Percentiles rank a stretch among this genome's conserved stretches.
Evolutionary conservation across 257 asterid species (phyloP).

Genomic region (Penstemon davidsonii): DNA sequence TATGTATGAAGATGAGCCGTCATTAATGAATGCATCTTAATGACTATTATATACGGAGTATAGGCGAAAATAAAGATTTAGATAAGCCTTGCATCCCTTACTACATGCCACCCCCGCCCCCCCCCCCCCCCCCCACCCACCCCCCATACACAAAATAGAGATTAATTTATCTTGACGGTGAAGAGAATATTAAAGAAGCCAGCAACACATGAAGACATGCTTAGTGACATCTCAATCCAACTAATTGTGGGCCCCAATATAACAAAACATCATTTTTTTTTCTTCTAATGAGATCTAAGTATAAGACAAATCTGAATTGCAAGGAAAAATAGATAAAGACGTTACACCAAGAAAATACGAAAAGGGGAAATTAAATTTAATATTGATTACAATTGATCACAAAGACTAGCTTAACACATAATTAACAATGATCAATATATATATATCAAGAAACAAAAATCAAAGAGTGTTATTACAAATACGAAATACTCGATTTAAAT

Average conservation of each 20-base stretch:
- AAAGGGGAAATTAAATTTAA: background rate
- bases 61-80: no score
- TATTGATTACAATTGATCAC: background rate
- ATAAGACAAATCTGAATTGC: background rate
- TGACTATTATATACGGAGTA: no score
- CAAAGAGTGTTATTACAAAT: conserved; percentile 20
- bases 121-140: no score
- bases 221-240: conserved; percentile 10
- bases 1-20: no score
- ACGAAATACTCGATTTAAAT: conserved; percentile 25
- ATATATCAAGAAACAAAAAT: background rate
- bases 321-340: background rate
- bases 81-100: no score
- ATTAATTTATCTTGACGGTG: no score
- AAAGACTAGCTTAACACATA: conserved; percentile 15
- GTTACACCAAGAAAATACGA: background rate
- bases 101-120: no score
- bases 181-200: no score
- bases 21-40: no score
- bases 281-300: background rate
- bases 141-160: no score
- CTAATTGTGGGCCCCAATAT: conserved; percentile 11
- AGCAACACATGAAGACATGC: background rate
- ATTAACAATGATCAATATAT: conserved; percentile 17
- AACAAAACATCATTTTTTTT: background rate